A percentile compares a stretch with the other conserved stretches of the same genome.
Conservation (phyloP, 768 basidiomycete genomes). For the Paxillus ammoniavirescens region DNA sequence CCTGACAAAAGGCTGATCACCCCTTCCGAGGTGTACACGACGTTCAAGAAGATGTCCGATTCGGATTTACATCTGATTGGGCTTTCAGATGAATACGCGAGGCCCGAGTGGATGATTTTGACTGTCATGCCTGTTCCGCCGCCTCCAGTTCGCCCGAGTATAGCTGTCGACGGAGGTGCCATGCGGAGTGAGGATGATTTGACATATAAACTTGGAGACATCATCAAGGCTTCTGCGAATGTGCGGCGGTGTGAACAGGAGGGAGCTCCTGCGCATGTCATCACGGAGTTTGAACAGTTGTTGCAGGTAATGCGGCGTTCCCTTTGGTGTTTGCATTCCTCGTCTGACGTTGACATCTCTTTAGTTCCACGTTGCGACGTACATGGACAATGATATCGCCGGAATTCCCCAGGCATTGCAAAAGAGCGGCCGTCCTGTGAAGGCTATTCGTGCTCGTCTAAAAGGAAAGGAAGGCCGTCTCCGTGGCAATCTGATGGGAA, state of each 20-base stretch:
- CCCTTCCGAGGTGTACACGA: constrained; percentile 86
- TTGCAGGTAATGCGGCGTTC: constrained; percentile 66
- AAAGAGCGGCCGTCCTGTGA: constrained; percentile 96
- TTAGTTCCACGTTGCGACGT: constrained; percentile 97
- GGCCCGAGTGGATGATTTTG: constrained; percentile 99
- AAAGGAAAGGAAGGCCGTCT: constrained; percentile 99
- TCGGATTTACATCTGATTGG: constrained; percentile 87
- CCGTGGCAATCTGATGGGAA: constrained; percentile 98
- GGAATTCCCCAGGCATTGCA: constrained; percentile 97
- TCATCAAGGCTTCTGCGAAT: constrained; percentile 92
- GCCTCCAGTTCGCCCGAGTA: constrained; percentile 96
- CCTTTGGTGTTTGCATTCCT: background rate
- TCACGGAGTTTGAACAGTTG: constrained; percentile 93
- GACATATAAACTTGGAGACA: constrained; percentile 96
- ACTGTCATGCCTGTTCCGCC: constrained; percentile 98
- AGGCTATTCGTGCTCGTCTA: constrained; percentile 95
- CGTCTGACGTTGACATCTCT: background rate
- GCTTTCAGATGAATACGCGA: constrained; percentile 91
- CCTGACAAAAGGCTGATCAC: constrained; percentile 82
- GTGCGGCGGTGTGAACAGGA: constrained; percentile 93
- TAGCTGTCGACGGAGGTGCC: constrained; percentile 93
- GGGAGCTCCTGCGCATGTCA: constrained; percentile 94
- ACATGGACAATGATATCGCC: constrained; percentile 99
- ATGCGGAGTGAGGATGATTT: constrained; percentile 98
- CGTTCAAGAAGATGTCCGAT: constrained; percentile 94